Evolutionary conservation across 2,329 filamentous ascomycete species (phyloP).

Genomic region (Xylaria hypoxylon): DNA sequence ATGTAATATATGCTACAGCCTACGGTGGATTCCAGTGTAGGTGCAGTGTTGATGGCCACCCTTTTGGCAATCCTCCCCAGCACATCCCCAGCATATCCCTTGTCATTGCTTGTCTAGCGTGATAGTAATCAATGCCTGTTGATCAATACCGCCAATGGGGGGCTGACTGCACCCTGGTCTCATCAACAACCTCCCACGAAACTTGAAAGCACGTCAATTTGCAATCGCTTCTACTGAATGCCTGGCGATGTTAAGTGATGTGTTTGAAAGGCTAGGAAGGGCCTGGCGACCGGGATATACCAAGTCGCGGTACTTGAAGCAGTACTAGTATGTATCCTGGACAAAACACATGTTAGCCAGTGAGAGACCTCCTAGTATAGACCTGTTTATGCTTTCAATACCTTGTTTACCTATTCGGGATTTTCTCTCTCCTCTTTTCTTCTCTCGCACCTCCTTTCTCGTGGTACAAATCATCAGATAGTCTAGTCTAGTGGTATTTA

Average conservation of each 20-base stretch:
- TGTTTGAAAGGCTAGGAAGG: constrained; percentile 8
- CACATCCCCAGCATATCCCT: constrained; percentile 12
- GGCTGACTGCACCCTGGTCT: constrained; percentile 38
- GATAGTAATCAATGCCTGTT: constrained; percentile 42
- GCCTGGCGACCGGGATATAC: constrained; percentile 39
- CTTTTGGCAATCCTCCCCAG: constrained; percentile 10
- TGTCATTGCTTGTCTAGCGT: constrained; percentile 41
- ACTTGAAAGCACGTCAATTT: constrained; percentile 44
- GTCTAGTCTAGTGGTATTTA: too few relatives aligned
- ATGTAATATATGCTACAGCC: constrained; percentile 4
- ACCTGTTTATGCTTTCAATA: not conserved
- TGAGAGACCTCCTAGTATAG: constrained; percentile 1
- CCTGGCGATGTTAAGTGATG: constrained; percentile 27
- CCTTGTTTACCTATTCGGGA: constrained; percentile 16
- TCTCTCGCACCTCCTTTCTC: too few relatives aligned
- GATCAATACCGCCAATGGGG: constrained; percentile 40
- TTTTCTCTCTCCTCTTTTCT: not conserved
- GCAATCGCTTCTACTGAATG: constrained; percentile 16
- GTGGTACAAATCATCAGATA: too few relatives aligned
- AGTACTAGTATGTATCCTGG: constrained; percentile 3
- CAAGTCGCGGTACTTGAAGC: constrained; percentile 40
- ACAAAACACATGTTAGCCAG: constrained; percentile 21
- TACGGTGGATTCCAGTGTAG: constrained; percentile 13
- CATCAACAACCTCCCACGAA: constrained; percentile 43
- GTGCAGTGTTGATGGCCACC: constrained; percentile 26